phyloP scores from a whole-genome alignment of 179 eudicot genomes.

The Sideroxylon spinosum region DNA sequence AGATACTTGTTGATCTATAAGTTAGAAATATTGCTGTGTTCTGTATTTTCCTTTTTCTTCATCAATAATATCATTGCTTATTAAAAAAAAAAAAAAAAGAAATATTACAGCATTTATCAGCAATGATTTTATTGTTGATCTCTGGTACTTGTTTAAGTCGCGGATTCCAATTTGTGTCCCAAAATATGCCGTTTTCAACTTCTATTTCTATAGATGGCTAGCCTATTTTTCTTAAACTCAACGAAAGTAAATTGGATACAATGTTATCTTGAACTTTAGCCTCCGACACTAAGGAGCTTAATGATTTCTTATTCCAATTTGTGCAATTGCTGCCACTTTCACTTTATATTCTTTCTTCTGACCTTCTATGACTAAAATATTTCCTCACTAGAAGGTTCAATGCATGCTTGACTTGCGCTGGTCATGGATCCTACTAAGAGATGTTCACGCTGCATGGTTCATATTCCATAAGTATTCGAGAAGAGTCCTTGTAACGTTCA shows the following conservation, averaged over 20 bases:
- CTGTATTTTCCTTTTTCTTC: no score
- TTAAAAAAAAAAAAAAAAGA: no score
- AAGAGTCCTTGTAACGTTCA: not conserved
- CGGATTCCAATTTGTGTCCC: not conserved
- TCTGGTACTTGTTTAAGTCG: not conserved
- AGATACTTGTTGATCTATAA: not conserved
- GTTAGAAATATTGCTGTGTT: not conserved
- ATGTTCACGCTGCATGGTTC: not conserved
- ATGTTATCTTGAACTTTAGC: no score
- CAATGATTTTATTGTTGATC: not conserved
- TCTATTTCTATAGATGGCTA: not conserved
- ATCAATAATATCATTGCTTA: no score
- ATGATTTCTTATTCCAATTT: not conserved
- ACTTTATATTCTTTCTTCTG: not conserved
- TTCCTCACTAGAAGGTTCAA: not conserved
- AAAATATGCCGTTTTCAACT: not conserved
- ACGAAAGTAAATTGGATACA: no score
- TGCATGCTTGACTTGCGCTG: not conserved
- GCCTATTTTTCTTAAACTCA: no score
- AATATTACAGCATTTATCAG: not conserved
- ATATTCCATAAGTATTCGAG: not conserved
- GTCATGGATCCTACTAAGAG: not conserved
- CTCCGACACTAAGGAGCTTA: not conserved
- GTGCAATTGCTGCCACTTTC: not conserved
- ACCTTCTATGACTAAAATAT: not conserved